Percentiles rank a stretch among this genome's conserved stretches.
Evolutionary conservation across 768 basidiomycete genomes (phyloP).

Genomic region (Trametes cubensis): DNA sequence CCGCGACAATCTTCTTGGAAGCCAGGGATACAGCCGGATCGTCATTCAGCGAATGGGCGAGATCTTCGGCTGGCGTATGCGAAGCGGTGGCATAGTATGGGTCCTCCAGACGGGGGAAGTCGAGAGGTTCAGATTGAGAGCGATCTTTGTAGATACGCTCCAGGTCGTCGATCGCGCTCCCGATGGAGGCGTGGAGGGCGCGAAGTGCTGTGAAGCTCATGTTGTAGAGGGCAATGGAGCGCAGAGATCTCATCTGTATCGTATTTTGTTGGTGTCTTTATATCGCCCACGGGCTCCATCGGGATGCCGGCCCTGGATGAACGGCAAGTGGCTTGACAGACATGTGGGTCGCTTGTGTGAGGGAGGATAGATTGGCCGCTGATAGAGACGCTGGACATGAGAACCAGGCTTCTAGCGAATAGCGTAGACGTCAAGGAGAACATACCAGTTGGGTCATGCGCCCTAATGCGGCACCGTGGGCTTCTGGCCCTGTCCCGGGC

Average conservation of each 20-base stretch:
- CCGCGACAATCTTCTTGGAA: constrained; percentile 65
- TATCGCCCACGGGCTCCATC: background rate
- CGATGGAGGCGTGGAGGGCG: constrained; percentile 64
- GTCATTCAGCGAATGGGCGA: constrained; percentile 54
- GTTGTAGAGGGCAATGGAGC: background rate
- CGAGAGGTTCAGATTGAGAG: constrained; percentile 5
- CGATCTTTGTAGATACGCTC: constrained; percentile 47
- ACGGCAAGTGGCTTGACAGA: background rate
- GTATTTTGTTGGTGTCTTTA: background rate
- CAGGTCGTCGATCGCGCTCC: constrained; percentile 67
- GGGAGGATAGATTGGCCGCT: background rate
- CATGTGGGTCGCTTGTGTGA: background rate
- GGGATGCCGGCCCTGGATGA: background rate
- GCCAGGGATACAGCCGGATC: constrained; percentile 63
- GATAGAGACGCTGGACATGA: background rate
- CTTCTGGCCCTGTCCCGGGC: background rate
- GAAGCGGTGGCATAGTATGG: constrained; percentile 10
- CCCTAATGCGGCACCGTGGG: background rate
- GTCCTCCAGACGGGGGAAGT: constrained; percentile 16
- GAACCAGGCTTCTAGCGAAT: constrained; percentile 1
- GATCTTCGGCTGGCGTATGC: constrained; percentile 2
- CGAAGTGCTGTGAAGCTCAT: constrained; percentile 64
- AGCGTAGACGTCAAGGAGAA: background rate
- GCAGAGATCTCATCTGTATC: background rate
- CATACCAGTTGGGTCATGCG: constrained; percentile 3